Percentiles rank a stretch among this genome's conserved stretches.
phyloP scores from a whole-genome alignment of 2,329 filamentous ascomycete species.

The Monosporascus sp. region DNA sequence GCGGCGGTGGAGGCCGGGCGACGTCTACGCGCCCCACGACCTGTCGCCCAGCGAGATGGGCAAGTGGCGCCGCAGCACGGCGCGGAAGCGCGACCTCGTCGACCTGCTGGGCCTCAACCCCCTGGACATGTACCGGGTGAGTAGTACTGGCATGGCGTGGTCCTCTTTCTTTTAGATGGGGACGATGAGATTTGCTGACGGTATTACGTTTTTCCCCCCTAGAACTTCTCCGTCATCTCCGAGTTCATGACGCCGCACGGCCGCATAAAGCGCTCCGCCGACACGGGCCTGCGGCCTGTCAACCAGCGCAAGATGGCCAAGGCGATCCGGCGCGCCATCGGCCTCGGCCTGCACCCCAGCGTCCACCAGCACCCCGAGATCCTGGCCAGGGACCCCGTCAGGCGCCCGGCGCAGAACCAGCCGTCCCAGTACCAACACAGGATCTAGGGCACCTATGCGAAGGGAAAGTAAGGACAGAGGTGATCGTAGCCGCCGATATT shows the following conservation, averaged over 20 bases:
- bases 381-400: constrained; percentile 37
- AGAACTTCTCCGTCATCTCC: constrained; percentile 91
- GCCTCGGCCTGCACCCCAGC: constrained; percentile 86
- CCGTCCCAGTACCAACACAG: constrained; percentile 7
- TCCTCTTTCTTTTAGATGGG: background rate
- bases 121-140: constrained; percentile 79
- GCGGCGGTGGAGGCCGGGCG: constrained; percentile 69
- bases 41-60: constrained; percentile 70
- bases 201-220: constrained; percentile 2
- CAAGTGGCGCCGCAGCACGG: constrained; percentile 65
- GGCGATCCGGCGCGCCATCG: constrained; percentile 82
- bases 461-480: background rate
- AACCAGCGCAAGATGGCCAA: constrained; percentile 94
- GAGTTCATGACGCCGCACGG: constrained; percentile 84
- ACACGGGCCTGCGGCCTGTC: constrained; percentile 76
- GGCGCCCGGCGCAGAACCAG: constrained; percentile 12
- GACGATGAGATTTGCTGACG: no score
- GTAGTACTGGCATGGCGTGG: constrained; percentile 19
- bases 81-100: constrained; percentile 63
- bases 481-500: no score
- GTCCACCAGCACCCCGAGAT: constrained; percentile 86
- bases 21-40: constrained; percentile 89
- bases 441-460: constrained; percentile 2
- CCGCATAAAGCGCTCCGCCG: constrained; percentile 69
- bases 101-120: constrained; percentile 78